A percentile compares a stretch with the other conserved stretches of the same genome.
These are phyloP conservation scores for Penicillium sp. DNA, from an alignment of 2,329 filamentous ascomycete genomes.

Conservation along the genomic window DNA sequence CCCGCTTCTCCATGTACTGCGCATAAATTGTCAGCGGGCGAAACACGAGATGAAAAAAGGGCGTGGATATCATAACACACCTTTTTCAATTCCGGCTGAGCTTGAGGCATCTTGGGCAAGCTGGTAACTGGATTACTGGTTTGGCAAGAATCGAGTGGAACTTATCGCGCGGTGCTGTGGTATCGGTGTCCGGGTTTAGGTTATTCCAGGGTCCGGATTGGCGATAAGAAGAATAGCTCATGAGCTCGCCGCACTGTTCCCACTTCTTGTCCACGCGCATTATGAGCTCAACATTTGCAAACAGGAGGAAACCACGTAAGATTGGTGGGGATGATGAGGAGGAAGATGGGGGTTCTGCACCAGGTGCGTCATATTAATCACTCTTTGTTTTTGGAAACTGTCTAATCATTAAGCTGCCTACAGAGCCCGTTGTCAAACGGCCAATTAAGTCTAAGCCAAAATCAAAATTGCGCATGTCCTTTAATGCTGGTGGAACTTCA, in stretches of 20 bases:
- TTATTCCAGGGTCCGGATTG: conserved; percentile 29
- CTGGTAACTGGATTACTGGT: conserved; percentile 23
- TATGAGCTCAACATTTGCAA: conserved; percentile 59
- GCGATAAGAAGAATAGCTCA: conserved; percentile 22
- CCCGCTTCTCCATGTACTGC: conserved; percentile 97
- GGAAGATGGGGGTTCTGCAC: conserved; percentile 42
- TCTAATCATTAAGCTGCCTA: conserved; percentile 1
- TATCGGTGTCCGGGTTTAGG: conserved; percentile 36
- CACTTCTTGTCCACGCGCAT: neutral
- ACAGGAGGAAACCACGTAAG: conserved; percentile 69
- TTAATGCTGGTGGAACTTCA: conserved; percentile 62
- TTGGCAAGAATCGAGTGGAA: conserved; percentile 17
- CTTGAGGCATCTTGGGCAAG: conserved; percentile 79
- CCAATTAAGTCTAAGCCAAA: conserved; percentile 66
- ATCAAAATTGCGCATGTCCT: conserved; percentile 72
- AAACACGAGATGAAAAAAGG: neutral
- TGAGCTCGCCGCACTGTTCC: conserved; percentile 1
- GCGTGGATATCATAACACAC: conserved; percentile 49
- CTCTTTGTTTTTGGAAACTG: neutral
- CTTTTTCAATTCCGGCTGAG: conserved; percentile 98
- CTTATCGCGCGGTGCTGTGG: conserved; percentile 28
- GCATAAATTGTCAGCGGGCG: conserved; percentile 16
- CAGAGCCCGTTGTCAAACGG: conserved; percentile 53
- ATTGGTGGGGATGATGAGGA: conserved; percentile 70
- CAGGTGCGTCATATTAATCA: conserved; percentile 42